Percentiles rank a stretch among this genome's conserved stretches.
These are phyloP conservation scores for Leccinum pellstonianum DNA, from an alignment of 768 basidiomycete species.

Conservation along the genomic window DNA sequence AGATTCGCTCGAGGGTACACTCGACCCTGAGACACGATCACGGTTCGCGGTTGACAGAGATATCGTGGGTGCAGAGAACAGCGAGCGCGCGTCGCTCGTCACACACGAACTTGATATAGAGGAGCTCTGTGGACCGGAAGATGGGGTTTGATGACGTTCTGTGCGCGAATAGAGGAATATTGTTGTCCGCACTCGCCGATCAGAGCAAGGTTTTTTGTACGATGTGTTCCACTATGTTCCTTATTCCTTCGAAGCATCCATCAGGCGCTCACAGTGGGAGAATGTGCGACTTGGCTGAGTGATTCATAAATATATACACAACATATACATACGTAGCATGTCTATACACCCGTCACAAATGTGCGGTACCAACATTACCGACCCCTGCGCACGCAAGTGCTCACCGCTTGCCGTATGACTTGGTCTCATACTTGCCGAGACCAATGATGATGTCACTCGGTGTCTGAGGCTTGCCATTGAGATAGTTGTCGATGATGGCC, in stretches of 20 bases:
- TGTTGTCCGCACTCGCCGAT: not conserved
- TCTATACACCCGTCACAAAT: not conserved
- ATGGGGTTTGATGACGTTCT: conserved; percentile 19
- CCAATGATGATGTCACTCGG: conserved; percentile 81
- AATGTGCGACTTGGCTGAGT: not conserved
- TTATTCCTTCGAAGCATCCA: not conserved
- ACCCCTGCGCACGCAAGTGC: not conserved
- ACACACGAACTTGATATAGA: conserved; percentile 43
- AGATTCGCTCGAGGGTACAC: conserved; percentile 63
- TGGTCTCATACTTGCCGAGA: conserved; percentile 52
- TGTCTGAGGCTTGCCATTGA: conserved; percentile 63
- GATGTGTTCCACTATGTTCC: not conserved
- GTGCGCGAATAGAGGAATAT: not conserved
- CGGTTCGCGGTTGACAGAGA: conserved; percentile 67
- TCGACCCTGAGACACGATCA: conserved; percentile 47
- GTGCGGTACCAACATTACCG: not conserved
- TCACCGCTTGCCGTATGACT: conserved; percentile 39
- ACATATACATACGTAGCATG: not conserved
- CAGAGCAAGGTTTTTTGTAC: not conserved
- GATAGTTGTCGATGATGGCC: conserved; percentile 71
- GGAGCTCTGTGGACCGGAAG: conserved; percentile 49
- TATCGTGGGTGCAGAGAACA: conserved; percentile 15
- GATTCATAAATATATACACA: not conserved
- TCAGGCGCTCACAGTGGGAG: not conserved
- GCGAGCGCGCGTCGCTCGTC: conserved; percentile 19